Evolutionary conservation across 2,329 filamentous ascomycete genomes (phyloP), one percentile per base, ranked within the genome.

Genomic region (Tolypocladium capitatum): DNA sequence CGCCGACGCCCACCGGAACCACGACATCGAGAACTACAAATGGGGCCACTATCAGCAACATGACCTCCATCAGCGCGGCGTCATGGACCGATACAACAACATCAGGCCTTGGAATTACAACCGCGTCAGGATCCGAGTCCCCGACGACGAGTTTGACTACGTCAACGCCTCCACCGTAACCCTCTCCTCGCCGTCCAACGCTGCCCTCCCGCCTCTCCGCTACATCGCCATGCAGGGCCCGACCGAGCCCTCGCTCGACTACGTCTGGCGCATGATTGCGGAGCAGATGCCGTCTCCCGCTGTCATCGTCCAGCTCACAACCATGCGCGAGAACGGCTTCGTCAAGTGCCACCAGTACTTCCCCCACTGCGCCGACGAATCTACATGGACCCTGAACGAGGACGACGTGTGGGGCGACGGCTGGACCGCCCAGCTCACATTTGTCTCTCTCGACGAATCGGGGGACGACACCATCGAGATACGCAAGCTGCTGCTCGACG

Each of bases 191-290:
- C 62, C 65, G 3, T 59, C 68, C 13, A 62, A 67, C 46, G 60
- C 63, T 0, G 53, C 56, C 3, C 60, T 62, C 9, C 66, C 69
- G 1, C 63, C 70, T 3, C 66, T 75, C 43, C 68, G 76, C 47
- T 97, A 94, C 65, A 95, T 98, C 56, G 92, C 90, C 46, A 96
- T 94, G 63, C 88, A 94, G 68, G 92, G 92, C 0, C 92, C 92
- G 6, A 95, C 90, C 59, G 66, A 74, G 50, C 77, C 79, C 27
- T 86, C 85, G 16, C 74, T 84, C 48, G 79, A 82, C 55, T 88
- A 94, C 60, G 86, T 94, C 54, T 98, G 91, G 86, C 86, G 92
- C 60, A 98, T 98, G 92, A 73, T 96, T 33, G 86, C 86, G 62
- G 83, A 94, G 58, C 87, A 94, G 64, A 65, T 75, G 46, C 60